These are phyloP conservation scores for Podila verticillata DNA, from an alignment of 192 early-diverging fungal genomes.

Conservation along the genomic window DNA sequence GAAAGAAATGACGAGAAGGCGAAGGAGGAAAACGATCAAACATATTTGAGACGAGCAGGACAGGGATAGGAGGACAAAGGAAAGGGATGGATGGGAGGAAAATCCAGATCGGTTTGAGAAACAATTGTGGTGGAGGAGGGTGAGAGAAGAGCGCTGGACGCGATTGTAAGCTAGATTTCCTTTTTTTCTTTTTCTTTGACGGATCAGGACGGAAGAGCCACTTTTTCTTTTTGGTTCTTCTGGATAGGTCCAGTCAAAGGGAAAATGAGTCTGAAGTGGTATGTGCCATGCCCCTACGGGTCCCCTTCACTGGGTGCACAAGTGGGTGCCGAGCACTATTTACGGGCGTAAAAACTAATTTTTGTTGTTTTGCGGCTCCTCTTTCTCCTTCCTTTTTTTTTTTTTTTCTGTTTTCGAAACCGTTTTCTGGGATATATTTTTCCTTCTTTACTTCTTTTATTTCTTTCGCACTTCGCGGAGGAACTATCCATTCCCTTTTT, in stretches of 20 bases:
- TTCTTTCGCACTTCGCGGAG: neutral
- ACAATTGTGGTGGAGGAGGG: conserved; percentile 24
- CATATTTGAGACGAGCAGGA: neutral
- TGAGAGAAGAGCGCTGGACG: conserved; percentile 54
- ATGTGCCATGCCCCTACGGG: neutral
- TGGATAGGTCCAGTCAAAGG: conserved; percentile 16
- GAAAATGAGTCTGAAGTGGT: conserved; percentile 57
- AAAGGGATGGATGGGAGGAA: conserved; percentile 18
- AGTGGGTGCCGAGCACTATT: conserved; percentile 28
- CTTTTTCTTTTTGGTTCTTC: neutral
- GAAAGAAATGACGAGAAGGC: neutral
- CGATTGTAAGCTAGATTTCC: conserved; percentile 55
- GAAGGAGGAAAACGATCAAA: conserved; percentile 29
- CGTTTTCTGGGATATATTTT: conserved; percentile 18
- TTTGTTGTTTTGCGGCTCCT: conserved; percentile 56
- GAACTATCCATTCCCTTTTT: neutral
- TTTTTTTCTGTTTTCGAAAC: conserved; percentile 5
- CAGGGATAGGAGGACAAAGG: conserved; percentile 5
- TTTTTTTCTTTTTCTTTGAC: conserved; percentile 53
- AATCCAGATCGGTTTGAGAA: conserved; percentile 30
- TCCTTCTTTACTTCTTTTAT: conserved; percentile 3
- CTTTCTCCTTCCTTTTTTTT: conserved; percentile 50
- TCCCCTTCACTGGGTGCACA: too few relatives aligned
- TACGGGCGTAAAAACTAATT: conserved; percentile 49
- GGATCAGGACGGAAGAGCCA: neutral